Percentiles rank a stretch among this genome's conserved stretches.
Evolutionary conservation across 1,284 basidiomycete genomes (phyloP).

Genomic region (Malassezia globosa): DNA sequence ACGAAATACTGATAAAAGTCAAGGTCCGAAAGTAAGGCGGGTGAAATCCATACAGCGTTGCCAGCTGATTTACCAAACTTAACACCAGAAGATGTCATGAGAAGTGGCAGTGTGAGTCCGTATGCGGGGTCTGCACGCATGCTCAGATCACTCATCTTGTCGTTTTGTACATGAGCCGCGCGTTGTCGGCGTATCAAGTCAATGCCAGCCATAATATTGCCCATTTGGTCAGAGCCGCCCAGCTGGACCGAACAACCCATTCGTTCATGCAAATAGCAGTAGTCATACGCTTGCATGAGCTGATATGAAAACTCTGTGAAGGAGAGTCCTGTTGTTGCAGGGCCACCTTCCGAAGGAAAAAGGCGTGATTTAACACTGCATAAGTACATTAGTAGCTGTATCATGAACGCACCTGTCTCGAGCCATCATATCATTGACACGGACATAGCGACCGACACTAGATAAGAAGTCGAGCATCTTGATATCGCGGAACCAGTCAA

Average conservation of each 20-base stretch:
- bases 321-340: constrained; percentile 59
- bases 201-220: constrained; percentile 87
- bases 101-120: constrained; percentile 83
- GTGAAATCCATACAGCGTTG: constrained; percentile 70
- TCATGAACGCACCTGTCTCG: too few species aligned
- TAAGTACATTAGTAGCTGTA: too few species aligned
- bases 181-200: constrained; percentile 64
- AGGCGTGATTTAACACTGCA: constrained; percentile 56
- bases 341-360: not conserved
- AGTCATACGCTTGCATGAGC: constrained; percentile 92
- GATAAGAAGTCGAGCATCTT: constrained; percentile 74
- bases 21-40: constrained; percentile 21
- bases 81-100: constrained; percentile 75
- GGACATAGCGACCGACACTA: constrained; percentile 65
- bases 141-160: not conserved
- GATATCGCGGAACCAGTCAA: constrained; percentile 67
- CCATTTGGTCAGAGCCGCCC: constrained; percentile 95
- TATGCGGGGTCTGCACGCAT: constrained; percentile 52
- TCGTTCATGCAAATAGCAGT: constrained; percentile 61
- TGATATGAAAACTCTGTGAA: constrained; percentile 98
- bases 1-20: constrained; percentile 67
- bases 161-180: constrained; percentile 20
- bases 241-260: constrained; percentile 70
- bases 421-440: constrained; percentile 79
- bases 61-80: constrained; percentile 97